A percentile compares a stretch with the other conserved stretches of the same genome.
phyloP scores from a whole-genome alignment of 1,284 basidiomycete species.

The Ceratobasidium sp. region DNA sequence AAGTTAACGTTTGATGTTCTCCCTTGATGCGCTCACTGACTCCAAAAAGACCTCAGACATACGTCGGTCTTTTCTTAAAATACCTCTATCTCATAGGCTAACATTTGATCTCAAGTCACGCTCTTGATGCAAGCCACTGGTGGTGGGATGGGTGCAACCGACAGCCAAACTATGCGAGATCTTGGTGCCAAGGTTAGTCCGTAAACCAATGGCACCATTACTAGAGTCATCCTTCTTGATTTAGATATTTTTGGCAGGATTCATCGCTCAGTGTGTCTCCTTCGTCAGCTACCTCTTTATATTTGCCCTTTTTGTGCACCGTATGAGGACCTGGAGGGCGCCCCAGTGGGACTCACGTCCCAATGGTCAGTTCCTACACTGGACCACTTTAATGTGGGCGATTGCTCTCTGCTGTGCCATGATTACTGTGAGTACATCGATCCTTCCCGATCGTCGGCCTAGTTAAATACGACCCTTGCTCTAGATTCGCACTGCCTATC shows the following conservation, averaged over 20 bases:
- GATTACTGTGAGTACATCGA: constrained; percentile 66
- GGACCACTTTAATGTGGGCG: constrained; percentile 72
- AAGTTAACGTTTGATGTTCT: neutral
- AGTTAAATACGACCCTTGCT: neutral
- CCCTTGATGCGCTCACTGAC: neutral
- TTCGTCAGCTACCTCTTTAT: constrained; percentile 74
- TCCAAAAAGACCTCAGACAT: constrained; percentile 30
- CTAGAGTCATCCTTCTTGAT: neutral
- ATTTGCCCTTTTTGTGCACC: constrained; percentile 71
- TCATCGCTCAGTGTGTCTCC: constrained; percentile 73
- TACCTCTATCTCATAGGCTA: neutral
- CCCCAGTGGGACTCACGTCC: constrained; percentile 16
- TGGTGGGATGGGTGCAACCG: constrained; percentile 58
- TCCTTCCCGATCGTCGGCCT: neutral
- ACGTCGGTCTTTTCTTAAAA: neutral
- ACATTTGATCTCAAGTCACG: constrained; percentile 71
- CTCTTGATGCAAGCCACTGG: constrained; percentile 74
- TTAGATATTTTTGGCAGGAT: constrained; percentile 75
- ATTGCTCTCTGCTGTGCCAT: constrained; percentile 73
- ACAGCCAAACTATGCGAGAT: constrained; percentile 52
- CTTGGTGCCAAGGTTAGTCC: constrained; percentile 52
- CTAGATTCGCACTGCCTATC: constrained; percentile 76
- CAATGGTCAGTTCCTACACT: constrained; percentile 67
- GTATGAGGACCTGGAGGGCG: constrained; percentile 61
- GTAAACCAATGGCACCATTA: neutral